Evolutionary conservation across 2,329 filamentous ascomycete genomes (phyloP).

Genomic region (Sporothrix humicola): DNA sequence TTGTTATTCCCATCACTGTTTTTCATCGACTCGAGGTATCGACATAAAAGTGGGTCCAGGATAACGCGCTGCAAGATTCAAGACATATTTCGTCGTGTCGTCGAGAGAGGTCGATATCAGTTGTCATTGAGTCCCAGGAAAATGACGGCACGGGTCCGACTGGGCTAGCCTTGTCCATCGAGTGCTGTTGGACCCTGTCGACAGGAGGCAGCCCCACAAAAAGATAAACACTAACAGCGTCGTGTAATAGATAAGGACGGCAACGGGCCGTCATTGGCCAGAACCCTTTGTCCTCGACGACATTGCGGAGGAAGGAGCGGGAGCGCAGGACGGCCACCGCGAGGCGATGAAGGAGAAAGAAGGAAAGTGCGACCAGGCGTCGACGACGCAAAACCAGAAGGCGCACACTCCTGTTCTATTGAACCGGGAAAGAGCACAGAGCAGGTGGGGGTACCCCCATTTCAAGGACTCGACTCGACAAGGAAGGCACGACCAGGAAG

Average conservation of each 20-base stretch:
- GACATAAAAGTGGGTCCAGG: not conserved
- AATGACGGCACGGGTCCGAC: not conserved
- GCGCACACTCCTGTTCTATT: not conserved
- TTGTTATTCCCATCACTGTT: no score
- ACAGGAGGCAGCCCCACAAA: constrained; percentile 1
- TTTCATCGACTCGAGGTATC: not conserved
- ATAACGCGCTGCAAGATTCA: constrained; percentile 22
- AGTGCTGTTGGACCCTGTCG: not conserved
- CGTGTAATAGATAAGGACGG: constrained; percentile 39
- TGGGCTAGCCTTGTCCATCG: not conserved
- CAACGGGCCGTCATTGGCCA: constrained; percentile 36
- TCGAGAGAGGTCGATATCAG: not conserved
- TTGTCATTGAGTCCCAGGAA: not conserved
- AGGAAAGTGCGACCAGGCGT: not conserved
- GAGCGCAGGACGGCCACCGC: constrained; percentile 8
- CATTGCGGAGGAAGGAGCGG: constrained; percentile 15
- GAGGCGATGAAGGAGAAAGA: not conserved
- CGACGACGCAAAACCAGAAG: not conserved
- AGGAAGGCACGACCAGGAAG: constrained; percentile 12
- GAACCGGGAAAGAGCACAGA: not conserved
- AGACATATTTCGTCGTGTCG: constrained; percentile 26
- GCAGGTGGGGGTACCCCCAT: constrained; percentile 18
- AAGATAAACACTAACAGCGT: constrained; percentile 35
- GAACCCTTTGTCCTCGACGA: not conserved
- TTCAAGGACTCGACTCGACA: not conserved